Evolutionary conservation across 148 eudicot genomes (phyloP), one percentile per base, ranked within the genome.

Genomic region (Dysphania ambrosioides): DNA sequence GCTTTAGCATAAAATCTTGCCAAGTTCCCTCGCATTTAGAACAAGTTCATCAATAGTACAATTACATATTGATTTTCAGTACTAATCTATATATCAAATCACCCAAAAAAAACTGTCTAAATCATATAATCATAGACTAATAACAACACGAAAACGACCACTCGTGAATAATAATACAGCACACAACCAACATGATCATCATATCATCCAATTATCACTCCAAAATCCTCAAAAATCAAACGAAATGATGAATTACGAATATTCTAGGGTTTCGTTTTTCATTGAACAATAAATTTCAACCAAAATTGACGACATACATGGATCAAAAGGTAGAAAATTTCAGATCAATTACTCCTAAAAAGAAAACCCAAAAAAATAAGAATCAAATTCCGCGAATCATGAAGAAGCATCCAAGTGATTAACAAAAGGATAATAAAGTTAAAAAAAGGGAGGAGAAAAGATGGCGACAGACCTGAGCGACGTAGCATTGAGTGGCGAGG

Each of bases 401-500:
- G 8, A 64, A 19, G 0, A 15, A 64, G 21, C 34, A 18, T 15
- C 13, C 41, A 49, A 4, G n/a, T n/a, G n/a, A 8, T n/a, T 7
- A 5, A 36, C 1, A 58, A 26, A 24, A 58, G 24, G 4, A 36
- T 36, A 57, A 56, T 5, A 56, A 51, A 40, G 59, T 7, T 0
- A 44, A 13, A 30, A 40, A 40, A 8, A 21, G 1, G 18, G 61
- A 34, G n/a, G 38, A 69, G 64, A 51, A 66, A 23, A 72, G 34
- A 29, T 2, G 55, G 36, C 44, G 32, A 74, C n/a, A n/a, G 58
- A 61, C 80, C 74, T 82, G 79, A 62, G 40, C 72, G 72, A 68
- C 74, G 74, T 61, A 35, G 69, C 71, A 77, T 78, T 56, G 72
- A 73, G 71, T 77, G 79, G 75, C 70, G 76, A 72, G 6, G 72